phyloP scores from a whole-genome alignment of 2,329 filamentous ascomycete genomes.

The Phoma sp. region DNA sequence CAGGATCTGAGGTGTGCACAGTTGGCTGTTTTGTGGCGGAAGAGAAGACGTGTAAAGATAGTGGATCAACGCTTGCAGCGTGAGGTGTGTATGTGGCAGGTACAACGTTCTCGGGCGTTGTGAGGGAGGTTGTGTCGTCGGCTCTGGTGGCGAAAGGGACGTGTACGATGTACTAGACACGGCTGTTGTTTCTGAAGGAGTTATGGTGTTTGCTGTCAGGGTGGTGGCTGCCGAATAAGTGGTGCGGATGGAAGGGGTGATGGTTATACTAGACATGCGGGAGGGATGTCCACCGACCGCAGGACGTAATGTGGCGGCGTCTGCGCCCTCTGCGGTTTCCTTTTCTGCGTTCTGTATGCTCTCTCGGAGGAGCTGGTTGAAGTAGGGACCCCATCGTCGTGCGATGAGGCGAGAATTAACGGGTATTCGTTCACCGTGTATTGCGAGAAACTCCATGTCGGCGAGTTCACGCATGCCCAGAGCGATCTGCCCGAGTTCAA shows the following conservation, averaged over 20 bases:
- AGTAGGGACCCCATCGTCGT: conserved; percentile 92
- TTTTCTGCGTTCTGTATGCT: conserved; percentile 68
- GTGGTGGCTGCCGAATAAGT: conserved; percentile 54
- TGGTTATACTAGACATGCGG: conserved; percentile 83
- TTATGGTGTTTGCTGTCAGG: conserved; percentile 47
- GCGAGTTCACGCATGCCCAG: conserved; percentile 81
- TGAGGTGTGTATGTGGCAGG: conserved; percentile 88
- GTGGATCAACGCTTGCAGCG: conserved; percentile 86
- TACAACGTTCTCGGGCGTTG: conserved; percentile 88
- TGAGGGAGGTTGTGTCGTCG: conserved; percentile 59
- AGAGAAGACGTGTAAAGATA: conserved; percentile 93
- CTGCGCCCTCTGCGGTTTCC: conserved; percentile 65
- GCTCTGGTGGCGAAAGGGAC: conserved; percentile 59
- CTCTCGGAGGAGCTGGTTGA: conserved; percentile 88
- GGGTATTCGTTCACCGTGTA: conserved; percentile 88
- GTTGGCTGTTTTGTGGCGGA: conserved; percentile 73
- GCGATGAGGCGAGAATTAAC: conserved; percentile 90
- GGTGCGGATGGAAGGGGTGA: conserved; percentile 70
- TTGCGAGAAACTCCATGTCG: conserved; percentile 95
- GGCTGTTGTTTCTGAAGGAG: conserved; percentile 43
- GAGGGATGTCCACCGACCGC: conserved; percentile 60
- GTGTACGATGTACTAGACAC: conserved; percentile 51
- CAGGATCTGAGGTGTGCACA: conserved; percentile 93
- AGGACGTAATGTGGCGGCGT: conserved; percentile 76
- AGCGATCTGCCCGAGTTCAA: conserved; percentile 83